Evolutionary conservation across 2,329 filamentous ascomycete genomes (phyloP), one percentile per base, ranked within the genome.

Genomic region (Fusarium sp.): DNA sequence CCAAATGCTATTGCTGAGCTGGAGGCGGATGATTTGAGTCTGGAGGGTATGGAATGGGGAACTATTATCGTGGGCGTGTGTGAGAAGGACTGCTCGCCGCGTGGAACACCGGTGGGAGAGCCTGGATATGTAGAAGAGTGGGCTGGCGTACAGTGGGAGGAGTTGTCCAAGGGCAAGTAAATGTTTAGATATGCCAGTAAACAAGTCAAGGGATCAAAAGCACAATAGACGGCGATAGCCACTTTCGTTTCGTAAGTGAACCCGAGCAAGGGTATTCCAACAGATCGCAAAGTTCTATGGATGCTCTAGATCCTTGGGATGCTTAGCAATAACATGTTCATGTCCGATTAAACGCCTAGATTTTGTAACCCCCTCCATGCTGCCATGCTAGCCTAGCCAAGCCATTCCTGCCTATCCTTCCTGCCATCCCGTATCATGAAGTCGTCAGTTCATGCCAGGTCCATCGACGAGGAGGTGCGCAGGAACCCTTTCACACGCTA

Each of bases 81-180:
- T 82, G 90, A 89, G 74, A 90, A 85, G 79, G 94, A 98, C 81
- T 98, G 97, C 81, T 87, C 88, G 78, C 90, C 90, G 17, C 82
- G 82, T 7, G 88, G 89, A 1, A 87, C 90, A 8, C 82, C 83
- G 14, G 85, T 88, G 38, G 93, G 91, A 0, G 88, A 91, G 79
- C 89, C 91, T 1, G 94, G 92, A 2, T 98, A 97, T 83, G 79
- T 95, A 20, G 97, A 98, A 86, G 97, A 99, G 84, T 99, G 97
- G 96, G 91, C 90, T n/a, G 97, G 96, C 8, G 97, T 98, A 73
- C 97, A 99, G 83, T 99, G 96, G 97, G 97, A 99, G 84, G 95
- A 98, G 83, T 79, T 91, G 71, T 81, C 81, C 35, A 86, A 84
- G 79, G 71, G 75, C 30, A 81, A 83, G 61, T 82, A 74, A 75